A percentile compares a stretch with the other conserved stretches of the same genome.
These are phyloP conservation scores for Choiromyces venosus DNA, from an alignment of 495 filamentous ascomycete species.

Conservation along the genomic window DNA sequence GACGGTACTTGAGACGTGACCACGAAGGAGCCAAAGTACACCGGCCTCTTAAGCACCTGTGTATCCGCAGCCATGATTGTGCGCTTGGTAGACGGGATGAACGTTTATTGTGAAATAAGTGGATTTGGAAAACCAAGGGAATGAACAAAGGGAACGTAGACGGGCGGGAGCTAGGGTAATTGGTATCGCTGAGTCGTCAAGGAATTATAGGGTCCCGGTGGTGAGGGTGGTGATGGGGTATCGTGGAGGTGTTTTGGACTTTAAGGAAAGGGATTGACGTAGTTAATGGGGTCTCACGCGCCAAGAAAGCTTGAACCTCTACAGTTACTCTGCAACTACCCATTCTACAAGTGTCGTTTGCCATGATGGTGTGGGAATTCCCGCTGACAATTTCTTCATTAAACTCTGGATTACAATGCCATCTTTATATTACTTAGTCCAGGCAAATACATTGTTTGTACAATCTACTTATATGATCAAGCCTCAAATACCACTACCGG, in stretches of 20 bases:
- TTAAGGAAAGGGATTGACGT: not conserved
- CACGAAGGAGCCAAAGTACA: constrained; percentile 61
- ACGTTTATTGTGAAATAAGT: not conserved
- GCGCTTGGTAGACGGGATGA: not conserved
- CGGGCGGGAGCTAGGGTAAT: not conserved
- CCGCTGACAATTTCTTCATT: not conserved
- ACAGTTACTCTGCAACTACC: not conserved
- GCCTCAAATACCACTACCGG: not conserved
- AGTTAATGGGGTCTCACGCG: not conserved
- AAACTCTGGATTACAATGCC: not conserved
- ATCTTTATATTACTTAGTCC: not conserved
- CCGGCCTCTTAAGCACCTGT: constrained; percentile 33
- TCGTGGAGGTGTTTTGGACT: not conserved
- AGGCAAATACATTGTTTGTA: not conserved
- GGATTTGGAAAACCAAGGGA: not conserved
- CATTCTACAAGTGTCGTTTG: not conserved
- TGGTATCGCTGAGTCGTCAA: not conserved
- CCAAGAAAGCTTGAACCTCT: not conserved
- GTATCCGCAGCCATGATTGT: constrained; percentile 3
- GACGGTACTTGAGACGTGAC: constrained; percentile 56
- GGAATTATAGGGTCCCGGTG: not conserved
- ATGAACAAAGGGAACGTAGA: not conserved
- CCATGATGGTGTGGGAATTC: not conserved
- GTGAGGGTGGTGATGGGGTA: not conserved
- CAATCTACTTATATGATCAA: not conserved